These are phyloP conservation scores for Peronospora farinosa DNA, from an alignment of 352 stramenopile species.

Conservation along the genomic window DNA sequence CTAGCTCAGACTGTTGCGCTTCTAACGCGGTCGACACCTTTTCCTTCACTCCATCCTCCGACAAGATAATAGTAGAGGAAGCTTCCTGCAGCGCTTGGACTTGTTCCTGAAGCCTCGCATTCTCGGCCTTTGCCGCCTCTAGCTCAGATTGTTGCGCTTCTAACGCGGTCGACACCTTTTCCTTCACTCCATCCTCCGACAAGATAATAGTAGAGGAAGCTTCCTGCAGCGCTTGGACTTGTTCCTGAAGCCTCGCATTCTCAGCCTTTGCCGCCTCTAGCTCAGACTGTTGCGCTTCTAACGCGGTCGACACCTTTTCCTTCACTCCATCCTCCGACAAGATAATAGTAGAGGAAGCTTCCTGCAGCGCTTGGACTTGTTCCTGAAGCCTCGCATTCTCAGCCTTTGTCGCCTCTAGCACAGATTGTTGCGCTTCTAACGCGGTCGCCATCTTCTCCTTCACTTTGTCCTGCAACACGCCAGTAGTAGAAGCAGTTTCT, in stretches of 20 bases:
- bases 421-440: slow-evolving; percentile 5
- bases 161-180: no score
- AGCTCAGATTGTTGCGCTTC: no score
- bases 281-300: slow-evolving; percentile 9
- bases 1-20: no score
- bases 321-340: slow-evolving; percentile 3
- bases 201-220: no score
- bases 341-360: not conserved
- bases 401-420: slow-evolving; percentile 12
- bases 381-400: slow-evolving; percentile 19
- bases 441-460: slow-evolving; percentile 7
- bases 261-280: slow-evolving; percentile 14
- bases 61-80: no score
- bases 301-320: slow-evolving; percentile 5
- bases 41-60: no score
- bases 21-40: no score
- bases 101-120: no score
- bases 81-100: no score
- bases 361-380: slow-evolving; percentile 17
- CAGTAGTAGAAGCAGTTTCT: not conserved
- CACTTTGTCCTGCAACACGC: slow-evolving; percentile 2
- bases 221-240: no score
- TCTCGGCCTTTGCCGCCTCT: no score
- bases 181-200: no score
- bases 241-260: slow-evolving; percentile 13